phyloP scores from a whole-genome alignment of 495 filamentous ascomycete genomes.

The Penicillium maclennaniae region DNA sequence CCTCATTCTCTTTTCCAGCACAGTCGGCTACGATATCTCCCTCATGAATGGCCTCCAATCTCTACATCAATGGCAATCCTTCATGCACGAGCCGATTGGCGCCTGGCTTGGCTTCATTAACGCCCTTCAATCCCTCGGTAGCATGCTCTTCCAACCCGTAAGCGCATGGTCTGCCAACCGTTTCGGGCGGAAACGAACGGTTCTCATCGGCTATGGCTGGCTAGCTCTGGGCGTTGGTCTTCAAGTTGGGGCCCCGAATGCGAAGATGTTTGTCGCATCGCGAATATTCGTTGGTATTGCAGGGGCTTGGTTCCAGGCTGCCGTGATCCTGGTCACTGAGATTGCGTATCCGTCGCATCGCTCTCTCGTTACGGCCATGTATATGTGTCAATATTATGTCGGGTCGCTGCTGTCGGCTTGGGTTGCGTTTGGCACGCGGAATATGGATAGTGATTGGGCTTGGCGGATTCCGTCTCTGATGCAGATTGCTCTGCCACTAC shows the following conservation, averaged over 20 bases:
- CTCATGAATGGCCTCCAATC: conserved; percentile 36
- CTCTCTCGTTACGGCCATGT: conserved; percentile 56
- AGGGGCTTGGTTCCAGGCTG: conserved; percentile 53
- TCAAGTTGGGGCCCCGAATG: conserved; percentile 45
- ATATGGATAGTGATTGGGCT: conserved; percentile 37
- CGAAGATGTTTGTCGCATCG: conserved; percentile 57
- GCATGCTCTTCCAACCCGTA: conserved; percentile 54
- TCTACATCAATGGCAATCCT: conserved; percentile 31
- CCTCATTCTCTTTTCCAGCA: conserved; percentile 19
- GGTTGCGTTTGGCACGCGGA: conserved; percentile 25
- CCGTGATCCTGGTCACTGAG: conserved; percentile 59
- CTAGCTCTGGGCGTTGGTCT: conserved; percentile 57
- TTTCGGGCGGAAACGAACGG: conserved; percentile 54
- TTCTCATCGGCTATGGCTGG: conserved; percentile 54
- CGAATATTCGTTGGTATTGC: conserved; percentile 55
- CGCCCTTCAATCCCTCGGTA: conserved; percentile 59
- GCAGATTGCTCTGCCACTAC: conserved; percentile 44
- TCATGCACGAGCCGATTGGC: conserved; percentile 46
- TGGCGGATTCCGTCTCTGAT: conserved; percentile 50
- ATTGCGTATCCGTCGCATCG: conserved; percentile 61
- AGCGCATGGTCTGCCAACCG: conserved; percentile 56
- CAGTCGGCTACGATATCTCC: conserved; percentile 26
- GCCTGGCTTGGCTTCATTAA: conserved; percentile 56
- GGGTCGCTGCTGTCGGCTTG: conserved; percentile 46
- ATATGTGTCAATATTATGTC: conserved; percentile 61